Evolutionary conservation across 257 asterid species (phyloP).

Genomic region (Salvia hispanica): DNA sequence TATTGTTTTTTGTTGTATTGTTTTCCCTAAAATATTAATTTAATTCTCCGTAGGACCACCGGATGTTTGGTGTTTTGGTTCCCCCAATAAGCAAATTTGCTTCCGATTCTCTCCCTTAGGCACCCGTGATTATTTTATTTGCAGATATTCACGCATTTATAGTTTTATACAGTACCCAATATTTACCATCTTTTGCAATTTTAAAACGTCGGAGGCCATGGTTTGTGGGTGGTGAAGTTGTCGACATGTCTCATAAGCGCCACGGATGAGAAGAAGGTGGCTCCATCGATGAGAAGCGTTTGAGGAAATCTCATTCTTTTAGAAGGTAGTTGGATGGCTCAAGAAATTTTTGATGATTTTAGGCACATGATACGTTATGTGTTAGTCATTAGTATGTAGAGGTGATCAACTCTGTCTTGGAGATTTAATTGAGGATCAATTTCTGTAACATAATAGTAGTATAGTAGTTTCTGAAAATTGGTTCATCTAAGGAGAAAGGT

Average conservation of each 20-base stretch:
- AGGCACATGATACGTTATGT: background rate
- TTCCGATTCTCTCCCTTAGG: slow-evolving; percentile 22
- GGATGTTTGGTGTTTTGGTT: slow-evolving; percentile 35
- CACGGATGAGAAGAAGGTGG: slow-evolving; percentile 54
- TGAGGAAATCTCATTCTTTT: slow-evolving; percentile 55
- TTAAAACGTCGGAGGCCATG: background rate
- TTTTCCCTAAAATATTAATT: background rate
- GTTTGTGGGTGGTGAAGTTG: slow-evolving; percentile 1
- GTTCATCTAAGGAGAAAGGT: background rate
- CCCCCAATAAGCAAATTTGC: slow-evolving; percentile 16
- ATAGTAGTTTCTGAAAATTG: too few relatives aligned
- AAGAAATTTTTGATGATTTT: background rate
- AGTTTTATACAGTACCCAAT: background rate
- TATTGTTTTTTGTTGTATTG: background rate
- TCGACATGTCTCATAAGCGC: slow-evolving; percentile 53
- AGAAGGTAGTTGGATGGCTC: slow-evolving; percentile 45
- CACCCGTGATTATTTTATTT: slow-evolving; percentile 26
- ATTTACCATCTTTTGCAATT: background rate
- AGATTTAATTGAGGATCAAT: background rate
- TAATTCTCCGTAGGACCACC: slow-evolving; percentile 29
- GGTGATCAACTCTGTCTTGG: background rate
- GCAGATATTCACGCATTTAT: background rate
- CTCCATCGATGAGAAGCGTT: slow-evolving; percentile 56
- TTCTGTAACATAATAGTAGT: too few relatives aligned
- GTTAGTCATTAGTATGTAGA: too few relatives aligned